phyloP scores from a whole-genome alignment of 257 asterid genomes.

The Solanum corneliomulleri region DNA sequence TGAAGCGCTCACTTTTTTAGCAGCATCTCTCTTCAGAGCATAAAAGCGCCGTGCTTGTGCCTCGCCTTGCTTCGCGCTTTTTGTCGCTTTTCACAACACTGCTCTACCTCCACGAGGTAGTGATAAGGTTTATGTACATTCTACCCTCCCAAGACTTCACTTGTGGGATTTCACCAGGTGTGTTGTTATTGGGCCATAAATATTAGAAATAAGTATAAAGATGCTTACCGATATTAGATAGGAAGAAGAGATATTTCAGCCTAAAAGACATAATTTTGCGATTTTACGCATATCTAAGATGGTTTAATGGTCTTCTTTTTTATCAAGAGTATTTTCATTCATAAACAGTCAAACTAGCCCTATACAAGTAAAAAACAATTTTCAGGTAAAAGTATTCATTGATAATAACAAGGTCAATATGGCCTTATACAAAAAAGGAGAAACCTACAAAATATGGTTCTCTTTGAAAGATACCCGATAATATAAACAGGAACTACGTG shows the following conservation, averaged over 20 bases:
- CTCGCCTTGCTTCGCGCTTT: no score
- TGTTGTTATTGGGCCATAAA: not conserved
- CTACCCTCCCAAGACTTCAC: no score
- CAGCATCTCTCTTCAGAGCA: no score
- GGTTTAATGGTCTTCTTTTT: not conserved
- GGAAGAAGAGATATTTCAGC: not conserved
- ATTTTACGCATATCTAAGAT: not conserved
- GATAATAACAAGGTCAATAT: not conserved
- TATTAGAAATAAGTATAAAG: not conserved
- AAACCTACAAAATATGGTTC: not conserved
- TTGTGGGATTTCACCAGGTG: no score
- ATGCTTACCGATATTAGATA: not conserved
- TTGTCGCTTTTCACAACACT: no score
- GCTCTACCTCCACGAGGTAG: no score
- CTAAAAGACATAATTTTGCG: not conserved
- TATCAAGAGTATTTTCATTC: not conserved
- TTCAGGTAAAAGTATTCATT: not conserved
- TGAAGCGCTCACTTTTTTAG: no score
- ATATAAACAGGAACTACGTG: not conserved
- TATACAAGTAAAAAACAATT: not conserved
- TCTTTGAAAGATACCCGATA: no score
- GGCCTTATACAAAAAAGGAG: not conserved
- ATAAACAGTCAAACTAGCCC: not conserved
- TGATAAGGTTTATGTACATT: no score
- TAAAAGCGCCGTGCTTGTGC: no score